Evolutionary conservation across 116 monocot species (phyloP).

Genomic region (Cymodocea nodosa): DNA sequence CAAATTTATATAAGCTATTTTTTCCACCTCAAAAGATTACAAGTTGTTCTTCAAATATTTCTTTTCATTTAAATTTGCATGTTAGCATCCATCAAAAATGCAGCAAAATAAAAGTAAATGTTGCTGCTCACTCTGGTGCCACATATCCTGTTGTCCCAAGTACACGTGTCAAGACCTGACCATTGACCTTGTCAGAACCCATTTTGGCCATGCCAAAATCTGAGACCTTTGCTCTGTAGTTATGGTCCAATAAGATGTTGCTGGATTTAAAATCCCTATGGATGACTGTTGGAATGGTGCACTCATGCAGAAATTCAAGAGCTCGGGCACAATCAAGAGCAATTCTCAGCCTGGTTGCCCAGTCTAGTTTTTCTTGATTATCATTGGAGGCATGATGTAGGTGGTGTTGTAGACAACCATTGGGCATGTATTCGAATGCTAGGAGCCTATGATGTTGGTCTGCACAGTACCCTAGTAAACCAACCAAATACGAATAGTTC

Average conservation of each 20-base stretch:
- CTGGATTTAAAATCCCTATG: constrained; percentile 88
- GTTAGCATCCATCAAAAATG: no score
- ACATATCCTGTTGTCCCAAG: constrained; percentile 80
- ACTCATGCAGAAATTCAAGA: constrained; percentile 88
- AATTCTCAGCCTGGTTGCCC: constrained; percentile 55
- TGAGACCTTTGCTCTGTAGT: constrained; percentile 73
- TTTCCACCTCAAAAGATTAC: no score
- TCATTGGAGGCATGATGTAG: constrained; percentile 27
- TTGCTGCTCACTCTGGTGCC: constrained; percentile 64
- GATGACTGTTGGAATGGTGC: constrained; percentile 53
- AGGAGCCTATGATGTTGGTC: constrained; percentile 69
- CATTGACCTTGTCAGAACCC: constrained; percentile 59
- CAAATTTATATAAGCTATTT: neutral
- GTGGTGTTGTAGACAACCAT: constrained; percentile 53
- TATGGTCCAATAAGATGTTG: constrained; percentile 72
- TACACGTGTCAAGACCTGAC: constrained; percentile 59
- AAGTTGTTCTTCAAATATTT: no score
- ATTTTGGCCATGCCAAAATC: constrained; percentile 80
- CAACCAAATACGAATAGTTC: constrained; percentile 46
- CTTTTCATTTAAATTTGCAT: no score
- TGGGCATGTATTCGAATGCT: constrained; percentile 77
- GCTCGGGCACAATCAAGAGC: constrained; percentile 80
- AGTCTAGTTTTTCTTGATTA: constrained; percentile 27
- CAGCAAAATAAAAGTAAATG: neutral
- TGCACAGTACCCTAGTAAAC: constrained; percentile 71